Conservation (phyloP, 495 filamentous ascomycete species). For the Aspergillus carlsbadensis region DNA sequence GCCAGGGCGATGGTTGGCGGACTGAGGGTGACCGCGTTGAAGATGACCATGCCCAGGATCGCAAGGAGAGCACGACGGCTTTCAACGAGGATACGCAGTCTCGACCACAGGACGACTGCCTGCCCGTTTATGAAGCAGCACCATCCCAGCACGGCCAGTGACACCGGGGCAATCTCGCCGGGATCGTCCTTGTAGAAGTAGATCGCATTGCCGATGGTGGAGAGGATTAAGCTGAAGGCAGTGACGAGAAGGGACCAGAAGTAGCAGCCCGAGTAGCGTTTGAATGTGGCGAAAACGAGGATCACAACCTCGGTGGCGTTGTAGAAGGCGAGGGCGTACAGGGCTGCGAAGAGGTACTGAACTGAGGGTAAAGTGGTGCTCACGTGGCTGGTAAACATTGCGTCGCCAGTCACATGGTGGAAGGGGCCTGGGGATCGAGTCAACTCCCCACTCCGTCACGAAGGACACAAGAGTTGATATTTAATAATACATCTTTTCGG, state of each 20-base stretch:
- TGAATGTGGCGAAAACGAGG: background rate
- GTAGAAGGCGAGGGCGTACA: background rate
- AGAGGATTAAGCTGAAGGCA: background rate
- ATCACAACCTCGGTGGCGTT: background rate
- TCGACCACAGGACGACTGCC: background rate
- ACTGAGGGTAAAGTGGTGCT: background rate
- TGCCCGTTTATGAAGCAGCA: background rate
- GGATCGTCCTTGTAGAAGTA: background rate
- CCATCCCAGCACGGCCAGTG: background rate
- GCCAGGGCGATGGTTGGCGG: background rate
- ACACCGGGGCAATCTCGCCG: background rate
- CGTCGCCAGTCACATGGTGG: too few relatives aligned
- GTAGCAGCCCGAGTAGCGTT: background rate
- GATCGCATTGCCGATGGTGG: background rate
- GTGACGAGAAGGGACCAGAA: background rate
- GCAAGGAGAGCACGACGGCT: background rate
- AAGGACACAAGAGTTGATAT: too few relatives aligned
- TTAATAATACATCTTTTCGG: too few relatives aligned
- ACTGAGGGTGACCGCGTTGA: background rate
- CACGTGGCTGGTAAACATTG: background rate
- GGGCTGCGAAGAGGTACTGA: background rate
- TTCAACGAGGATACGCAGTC: background rate
- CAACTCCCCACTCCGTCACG: too few relatives aligned
- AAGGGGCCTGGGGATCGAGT: too few relatives aligned
- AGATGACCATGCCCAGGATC: background rate